Evolutionary conservation across 495 filamentous ascomycete species (phyloP).

Genomic region (Neurospora sp.): DNA sequence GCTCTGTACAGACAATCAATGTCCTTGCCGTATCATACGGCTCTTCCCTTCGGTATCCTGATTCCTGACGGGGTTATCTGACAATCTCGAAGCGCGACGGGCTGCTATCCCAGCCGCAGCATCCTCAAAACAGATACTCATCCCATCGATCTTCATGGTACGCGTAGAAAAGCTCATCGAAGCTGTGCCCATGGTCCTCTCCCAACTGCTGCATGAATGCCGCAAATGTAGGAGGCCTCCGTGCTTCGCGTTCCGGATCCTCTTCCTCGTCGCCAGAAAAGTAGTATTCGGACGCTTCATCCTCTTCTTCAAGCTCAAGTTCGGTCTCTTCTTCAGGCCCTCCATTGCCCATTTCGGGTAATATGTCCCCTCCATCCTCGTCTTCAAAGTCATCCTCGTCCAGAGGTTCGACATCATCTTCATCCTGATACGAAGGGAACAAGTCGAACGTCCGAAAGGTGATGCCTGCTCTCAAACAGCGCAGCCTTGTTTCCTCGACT

Average conservation of each 20-base stretch:
- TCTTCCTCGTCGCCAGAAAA: slow-evolving; percentile 23
- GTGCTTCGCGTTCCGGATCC: slow-evolving; percentile 22
- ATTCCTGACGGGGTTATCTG: not conserved
- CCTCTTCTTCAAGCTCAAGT: slow-evolving; percentile 24
- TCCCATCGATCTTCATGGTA: slow-evolving; percentile 28
- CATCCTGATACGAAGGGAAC: slow-evolving; percentile 21
- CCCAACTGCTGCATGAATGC: slow-evolving; percentile 19
- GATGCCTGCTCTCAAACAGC: slow-evolving; percentile 17
- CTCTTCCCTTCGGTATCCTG: not conserved
- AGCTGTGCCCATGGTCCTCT: slow-evolving; percentile 22
- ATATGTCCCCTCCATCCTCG: slow-evolving; percentile 5
- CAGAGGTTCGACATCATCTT: slow-evolving; percentile 14
- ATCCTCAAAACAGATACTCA: slow-evolving; percentile 22
- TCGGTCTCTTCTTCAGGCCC: slow-evolving; percentile 7
- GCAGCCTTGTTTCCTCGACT: slow-evolving; percentile 12
- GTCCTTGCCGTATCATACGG: not conserved
- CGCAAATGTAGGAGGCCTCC: slow-evolving; percentile 19
- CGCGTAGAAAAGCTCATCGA: slow-evolving; percentile 25
- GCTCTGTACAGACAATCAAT: not conserved
- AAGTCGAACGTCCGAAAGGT: slow-evolving; percentile 22
- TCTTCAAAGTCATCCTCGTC: slow-evolving; percentile 11
- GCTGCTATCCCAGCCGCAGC: not conserved
- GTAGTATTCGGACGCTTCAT: slow-evolving; percentile 27
- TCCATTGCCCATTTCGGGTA: not conserved
- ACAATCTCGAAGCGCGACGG: not conserved